These are phyloP conservation scores for Umbelopsis ramanniana DNA, from an alignment of 192 early-diverging fungal species.

Conservation along the genomic window DNA sequence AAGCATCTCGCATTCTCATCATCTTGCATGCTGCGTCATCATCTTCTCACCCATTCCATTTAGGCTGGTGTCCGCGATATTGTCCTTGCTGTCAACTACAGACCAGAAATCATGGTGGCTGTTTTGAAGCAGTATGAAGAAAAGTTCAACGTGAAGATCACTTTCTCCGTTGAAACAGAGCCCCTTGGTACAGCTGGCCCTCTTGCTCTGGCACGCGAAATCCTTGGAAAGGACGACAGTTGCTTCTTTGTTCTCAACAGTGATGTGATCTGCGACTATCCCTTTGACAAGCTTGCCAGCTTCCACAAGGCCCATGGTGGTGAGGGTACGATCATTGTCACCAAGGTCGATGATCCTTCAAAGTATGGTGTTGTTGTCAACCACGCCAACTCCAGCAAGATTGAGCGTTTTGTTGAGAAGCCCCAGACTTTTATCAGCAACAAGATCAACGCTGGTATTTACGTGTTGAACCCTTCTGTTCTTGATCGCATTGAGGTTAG, in stretches of 20 bases:
- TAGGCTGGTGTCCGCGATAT: slow-evolving; percentile 98
- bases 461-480: slow-evolving; percentile 93
- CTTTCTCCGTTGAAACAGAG: slow-evolving; percentile 96
- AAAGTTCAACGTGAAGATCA: slow-evolving; percentile 89
- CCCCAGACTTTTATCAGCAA: slow-evolving; percentile 95
- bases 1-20: not conserved
- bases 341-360: slow-evolving; percentile 96
- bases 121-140: slow-evolving; percentile 95
- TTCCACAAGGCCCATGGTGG: slow-evolving; percentile 92
- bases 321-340: slow-evolving; percentile 96
- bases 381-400: slow-evolving; percentile 69
- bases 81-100: slow-evolving; percentile 98
- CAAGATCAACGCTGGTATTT: slow-evolving; percentile 99
- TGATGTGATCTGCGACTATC: slow-evolving; percentile 99
- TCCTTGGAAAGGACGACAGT: slow-evolving; percentile 88
- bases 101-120: slow-evolving; percentile 95
- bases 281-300: slow-evolving; percentile 84
- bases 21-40: not conserved
- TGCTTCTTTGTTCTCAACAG: slow-evolving; percentile 99
- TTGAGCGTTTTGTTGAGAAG: slow-evolving; percentile 98
- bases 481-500: slow-evolving; percentile 86
- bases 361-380: slow-evolving; percentile 99
- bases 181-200: slow-evolving; percentile 98
- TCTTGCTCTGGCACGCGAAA: slow-evolving; percentile 89
- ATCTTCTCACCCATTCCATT: not conserved